Evolutionary conservation across 1,284 basidiomycete species (phyloP).

Genomic region (Coniferiporia weirii): DNA sequence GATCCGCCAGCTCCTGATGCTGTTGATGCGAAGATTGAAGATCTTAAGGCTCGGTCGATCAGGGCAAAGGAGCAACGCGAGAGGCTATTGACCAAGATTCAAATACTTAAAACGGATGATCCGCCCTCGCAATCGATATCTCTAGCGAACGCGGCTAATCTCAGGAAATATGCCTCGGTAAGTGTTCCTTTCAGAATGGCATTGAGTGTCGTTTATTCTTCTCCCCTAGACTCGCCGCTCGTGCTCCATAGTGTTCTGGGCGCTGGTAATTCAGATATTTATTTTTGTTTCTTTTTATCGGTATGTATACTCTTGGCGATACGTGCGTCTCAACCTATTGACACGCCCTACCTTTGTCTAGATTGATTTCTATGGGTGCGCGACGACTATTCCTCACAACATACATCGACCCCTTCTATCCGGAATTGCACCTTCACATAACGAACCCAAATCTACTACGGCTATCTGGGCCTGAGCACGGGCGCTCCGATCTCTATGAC

Average conservation of each 20-base stretch:
- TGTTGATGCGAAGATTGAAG: slow-evolving; percentile 8
- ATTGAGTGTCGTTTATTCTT: neutral
- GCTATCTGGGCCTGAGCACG: slow-evolving; percentile 27
- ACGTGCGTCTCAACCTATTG: neutral
- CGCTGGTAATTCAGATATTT: slow-evolving; percentile 2
- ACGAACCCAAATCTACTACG: slow-evolving; percentile 40
- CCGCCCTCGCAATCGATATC: slow-evolving; percentile 1
- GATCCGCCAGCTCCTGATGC: slow-evolving; percentile 7
- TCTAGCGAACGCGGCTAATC: neutral
- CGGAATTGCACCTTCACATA: slow-evolving; percentile 55
- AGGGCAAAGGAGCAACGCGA: slow-evolving; percentile 15
- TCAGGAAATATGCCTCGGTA: neutral
- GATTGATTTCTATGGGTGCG: slow-evolving; percentile 37
- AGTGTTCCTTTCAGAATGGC: neutral
- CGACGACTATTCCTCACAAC: slow-evolving; percentile 46
- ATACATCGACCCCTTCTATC: slow-evolving; percentile 71
- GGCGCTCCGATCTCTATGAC: neutral
- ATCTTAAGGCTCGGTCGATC: slow-evolving; percentile 13
- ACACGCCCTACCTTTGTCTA: slow-evolving; percentile 18
- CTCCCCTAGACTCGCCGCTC: neutral
- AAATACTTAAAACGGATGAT: neutral
- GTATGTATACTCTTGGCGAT: neutral
- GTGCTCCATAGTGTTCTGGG: neutral
- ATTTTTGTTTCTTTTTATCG: slow-evolving; percentile 13
- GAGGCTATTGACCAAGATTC: slow-evolving; percentile 8